Percentiles rank a stretch among this genome's conserved stretches.
These are phyloP conservation scores for Monotropa hypopitys DNA, from an alignment of 179 eudicot species.

Conservation along the genomic window DNA sequence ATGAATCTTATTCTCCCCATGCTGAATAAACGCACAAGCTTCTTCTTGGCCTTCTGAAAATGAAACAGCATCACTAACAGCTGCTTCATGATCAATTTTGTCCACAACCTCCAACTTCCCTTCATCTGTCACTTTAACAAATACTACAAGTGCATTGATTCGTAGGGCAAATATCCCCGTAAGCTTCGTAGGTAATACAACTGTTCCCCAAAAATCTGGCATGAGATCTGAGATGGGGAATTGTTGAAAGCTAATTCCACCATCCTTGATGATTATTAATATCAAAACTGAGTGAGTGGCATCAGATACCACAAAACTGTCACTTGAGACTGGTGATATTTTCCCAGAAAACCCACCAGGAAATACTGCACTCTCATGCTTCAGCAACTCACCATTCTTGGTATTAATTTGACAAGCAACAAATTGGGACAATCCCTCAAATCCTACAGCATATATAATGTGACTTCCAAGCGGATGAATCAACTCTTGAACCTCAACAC, in stretches of 20 bases:
- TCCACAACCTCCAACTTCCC: slow-evolving; percentile 47
- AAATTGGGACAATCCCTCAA: slow-evolving; percentile 40
- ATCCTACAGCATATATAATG: slow-evolving; percentile 52
- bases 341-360: slow-evolving; percentile 69
- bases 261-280: slow-evolving; percentile 38
- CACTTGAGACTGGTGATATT: slow-evolving; percentile 44
- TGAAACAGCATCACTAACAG: slow-evolving; percentile 61
- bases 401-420: slow-evolving; percentile 44
- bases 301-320: slow-evolving; percentile 60
- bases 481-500: slow-evolving; percentile 57
- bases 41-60: slow-evolving; percentile 55
- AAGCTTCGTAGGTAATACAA: slow-evolving; percentile 45
- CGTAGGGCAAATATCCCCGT: slow-evolving; percentile 49
- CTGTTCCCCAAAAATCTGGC: slow-evolving; percentile 47
- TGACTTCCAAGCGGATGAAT: slow-evolving; percentile 51
- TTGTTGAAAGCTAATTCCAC: slow-evolving; percentile 41
- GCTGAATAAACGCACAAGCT: slow-evolving; percentile 76
- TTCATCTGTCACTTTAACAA: slow-evolving; percentile 42
- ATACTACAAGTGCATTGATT: slow-evolving; percentile 25
- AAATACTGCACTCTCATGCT: slow-evolving; percentile 34
- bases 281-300: slow-evolving; percentile 45
- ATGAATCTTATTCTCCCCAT: slow-evolving; percentile 43
- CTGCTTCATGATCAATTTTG: slow-evolving; percentile 39
- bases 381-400: slow-evolving; percentile 62
- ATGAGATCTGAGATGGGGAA: slow-evolving; percentile 45